These are phyloP conservation scores for Tolypocladium sp. DNA, from an alignment of 2,329 filamentous ascomycete genomes.

Conservation along the genomic window DNA sequence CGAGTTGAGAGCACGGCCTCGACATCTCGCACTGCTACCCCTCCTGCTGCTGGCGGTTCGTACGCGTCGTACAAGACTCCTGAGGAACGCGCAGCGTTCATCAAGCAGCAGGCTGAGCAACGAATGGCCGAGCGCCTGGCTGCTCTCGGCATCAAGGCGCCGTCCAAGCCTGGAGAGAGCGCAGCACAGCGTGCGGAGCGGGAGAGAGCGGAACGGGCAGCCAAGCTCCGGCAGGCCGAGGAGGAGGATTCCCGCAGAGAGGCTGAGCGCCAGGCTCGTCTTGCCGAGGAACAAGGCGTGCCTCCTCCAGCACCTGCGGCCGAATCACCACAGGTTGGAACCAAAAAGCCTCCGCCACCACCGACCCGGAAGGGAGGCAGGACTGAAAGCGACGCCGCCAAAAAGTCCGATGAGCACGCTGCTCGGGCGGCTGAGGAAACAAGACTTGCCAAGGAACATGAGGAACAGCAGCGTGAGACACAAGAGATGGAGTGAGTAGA, in stretches of 20 bases:
- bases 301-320: slow-evolving; percentile 52
- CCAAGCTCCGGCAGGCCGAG: slow-evolving; percentile 80
- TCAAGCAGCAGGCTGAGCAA: slow-evolving; percentile 93
- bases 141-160: slow-evolving; percentile 81
- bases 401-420: slow-evolving; percentile 45
- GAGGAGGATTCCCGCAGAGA: slow-evolving; percentile 89
- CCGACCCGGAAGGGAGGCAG: slow-evolving; percentile 62
- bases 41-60: slow-evolving; percentile 46
- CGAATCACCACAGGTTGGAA: slow-evolving; percentile 33
- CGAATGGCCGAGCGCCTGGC: slow-evolving; percentile 95
- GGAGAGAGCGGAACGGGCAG: slow-evolving; percentile 78
- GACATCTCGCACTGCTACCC: slow-evolving; percentile 39
- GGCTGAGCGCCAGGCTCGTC: slow-evolving; percentile 71
- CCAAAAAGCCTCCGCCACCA: slow-evolving; percentile 67
- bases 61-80: slow-evolving; percentile 83
- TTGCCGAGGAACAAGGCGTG: slow-evolving; percentile 66
- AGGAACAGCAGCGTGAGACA: slow-evolving; percentile 64
- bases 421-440: slow-evolving; percentile 57
- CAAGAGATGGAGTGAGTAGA: slow-evolving; percentile 74
- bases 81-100: slow-evolving; percentile 89
- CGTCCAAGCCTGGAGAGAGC: slow-evolving; percentile 69
- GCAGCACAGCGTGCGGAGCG: slow-evolving; percentile 79
- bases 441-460: slow-evolving; percentile 60
- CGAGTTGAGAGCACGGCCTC: slow-evolving; percentile 44
- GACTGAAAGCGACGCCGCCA: slow-evolving; percentile 48